phyloP scores from a whole-genome alignment of 305 asterid species.

The Salvia sclarea region DNA sequence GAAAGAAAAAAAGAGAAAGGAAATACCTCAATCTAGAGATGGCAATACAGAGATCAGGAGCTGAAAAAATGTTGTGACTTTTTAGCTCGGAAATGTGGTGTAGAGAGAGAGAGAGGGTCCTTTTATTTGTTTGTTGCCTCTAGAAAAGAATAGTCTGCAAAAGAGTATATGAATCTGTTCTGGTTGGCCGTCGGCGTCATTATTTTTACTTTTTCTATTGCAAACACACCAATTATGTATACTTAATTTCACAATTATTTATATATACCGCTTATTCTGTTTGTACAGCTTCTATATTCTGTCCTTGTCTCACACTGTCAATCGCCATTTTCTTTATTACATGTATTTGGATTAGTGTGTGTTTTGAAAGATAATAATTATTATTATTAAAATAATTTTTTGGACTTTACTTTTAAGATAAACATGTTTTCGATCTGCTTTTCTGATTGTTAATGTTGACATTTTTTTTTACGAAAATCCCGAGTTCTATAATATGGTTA shows the following conservation, averaged over 20 bases:
- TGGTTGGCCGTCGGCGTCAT: constrained; percentile 57
- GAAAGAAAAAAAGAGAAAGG: background rate
- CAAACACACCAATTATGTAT: constrained; percentile 29
- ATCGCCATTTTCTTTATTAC: constrained; percentile 22
- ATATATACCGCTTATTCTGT: constrained; percentile 14
- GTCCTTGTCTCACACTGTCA: constrained; percentile 30
- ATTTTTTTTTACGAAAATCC: background rate
- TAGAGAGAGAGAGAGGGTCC: constrained; percentile 31
- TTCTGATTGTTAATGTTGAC: constrained; percentile 1
- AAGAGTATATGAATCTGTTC: constrained; percentile 37
- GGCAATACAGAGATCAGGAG: constrained; percentile 21
- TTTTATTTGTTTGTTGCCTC: constrained; percentile 34
- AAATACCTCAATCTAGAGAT: constrained; percentile 15
- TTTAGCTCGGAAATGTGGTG: constrained; percentile 29
- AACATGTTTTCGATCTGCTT: constrained; percentile 15
- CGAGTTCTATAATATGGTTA: background rate
- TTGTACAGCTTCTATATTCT: constrained; percentile 38
- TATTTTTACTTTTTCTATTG: constrained; percentile 33
- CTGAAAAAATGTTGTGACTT: constrained; percentile 25
- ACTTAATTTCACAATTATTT: background rate
- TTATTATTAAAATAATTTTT: constrained; percentile 10
- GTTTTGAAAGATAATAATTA: too few species aligned
- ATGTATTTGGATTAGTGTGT: constrained; percentile 4
- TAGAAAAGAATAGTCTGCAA: constrained; percentile 38
- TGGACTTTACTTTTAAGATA: constrained; percentile 27